phyloP scores from a whole-genome alignment of 495 filamentous ascomycete species.

The Neurospora discreta region DNA sequence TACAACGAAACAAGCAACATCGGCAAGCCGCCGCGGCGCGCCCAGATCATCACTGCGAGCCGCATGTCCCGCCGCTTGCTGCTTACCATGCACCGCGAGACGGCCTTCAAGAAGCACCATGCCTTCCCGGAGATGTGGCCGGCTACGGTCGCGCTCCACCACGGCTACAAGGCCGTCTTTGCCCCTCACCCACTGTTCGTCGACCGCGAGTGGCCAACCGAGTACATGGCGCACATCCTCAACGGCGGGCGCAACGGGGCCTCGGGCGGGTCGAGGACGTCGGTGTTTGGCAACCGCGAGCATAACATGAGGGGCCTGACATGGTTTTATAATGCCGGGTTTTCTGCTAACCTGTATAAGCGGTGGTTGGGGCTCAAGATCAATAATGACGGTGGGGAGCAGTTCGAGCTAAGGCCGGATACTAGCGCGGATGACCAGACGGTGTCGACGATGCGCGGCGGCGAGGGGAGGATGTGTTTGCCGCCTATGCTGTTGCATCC shows the following conservation, averaged over 20 bases:
- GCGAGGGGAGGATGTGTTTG: slow-evolving; percentile 83
- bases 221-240: slow-evolving; percentile 69
- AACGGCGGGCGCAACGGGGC: slow-evolving; percentile 80
- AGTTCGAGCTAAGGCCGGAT: slow-evolving; percentile 55
- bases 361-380: slow-evolving; percentile 80
- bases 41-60: slow-evolving; percentile 77
- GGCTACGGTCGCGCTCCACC: slow-evolving; percentile 73
- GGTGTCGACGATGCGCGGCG: slow-evolving; percentile 39
- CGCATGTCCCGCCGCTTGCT: slow-evolving; percentile 77
- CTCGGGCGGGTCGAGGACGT: slow-evolving; percentile 54
- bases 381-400: slow-evolving; percentile 77
- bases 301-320: slow-evolving; percentile 82
- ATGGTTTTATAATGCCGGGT: slow-evolving; percentile 92
- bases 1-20: slow-evolving; percentile 52
- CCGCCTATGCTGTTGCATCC: slow-evolving; percentile 90
- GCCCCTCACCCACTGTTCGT: slow-evolving; percentile 86
- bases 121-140: slow-evolving; percentile 98
- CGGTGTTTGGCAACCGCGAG: slow-evolving; percentile 75
- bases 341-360: slow-evolving; percentile 70
- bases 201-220: slow-evolving; percentile 77
- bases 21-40: slow-evolving; percentile 64
- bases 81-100: slow-evolving; percentile 81
- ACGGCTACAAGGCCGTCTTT: slow-evolving; percentile 91
- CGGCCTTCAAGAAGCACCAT: slow-evolving; percentile 64
- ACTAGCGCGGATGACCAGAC: slow-evolving; percentile 36